These are phyloP conservation scores for Aspergillus udagawae DNA, from an alignment of 2,329 filamentous ascomycete genomes.

Conservation along the genomic window DNA sequence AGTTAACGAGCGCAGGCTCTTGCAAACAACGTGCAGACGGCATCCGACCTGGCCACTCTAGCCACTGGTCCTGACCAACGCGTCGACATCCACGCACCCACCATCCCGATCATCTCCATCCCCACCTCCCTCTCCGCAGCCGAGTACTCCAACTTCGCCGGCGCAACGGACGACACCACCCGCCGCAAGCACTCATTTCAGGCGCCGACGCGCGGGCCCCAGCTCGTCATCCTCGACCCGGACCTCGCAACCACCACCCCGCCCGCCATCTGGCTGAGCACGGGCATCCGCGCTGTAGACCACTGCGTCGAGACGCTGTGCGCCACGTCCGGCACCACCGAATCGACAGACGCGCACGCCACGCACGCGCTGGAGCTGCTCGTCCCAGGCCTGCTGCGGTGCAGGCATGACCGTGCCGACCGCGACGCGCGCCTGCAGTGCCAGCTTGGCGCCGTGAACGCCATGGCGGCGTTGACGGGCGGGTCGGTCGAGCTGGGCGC, in stretches of 20 bases:
- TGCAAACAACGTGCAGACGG: conserved; percentile 44
- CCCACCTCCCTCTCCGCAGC: conserved; percentile 42
- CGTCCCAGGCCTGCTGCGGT: conserved; percentile 42
- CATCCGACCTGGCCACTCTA: conserved; percentile 39
- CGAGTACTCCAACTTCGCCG: conserved; percentile 41
- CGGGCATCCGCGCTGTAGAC: conserved; percentile 54
- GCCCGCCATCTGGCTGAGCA: conserved; percentile 52
- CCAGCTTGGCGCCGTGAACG: conserved; percentile 50
- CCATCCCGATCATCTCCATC: conserved; percentile 35
- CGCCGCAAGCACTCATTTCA: conserved; percentile 36
- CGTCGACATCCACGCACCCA: conserved; percentile 20
- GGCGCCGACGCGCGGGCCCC: conserved; percentile 39
- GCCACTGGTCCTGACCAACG: conserved; percentile 24
- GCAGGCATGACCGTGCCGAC: conserved; percentile 35
- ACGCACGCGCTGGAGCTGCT: conserved; percentile 39
- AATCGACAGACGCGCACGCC: conserved; percentile 35
- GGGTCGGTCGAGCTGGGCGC: conserved; percentile 44
- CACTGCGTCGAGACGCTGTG: conserved; percentile 57
- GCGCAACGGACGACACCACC: conserved; percentile 35
- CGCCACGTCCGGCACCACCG: conserved; percentile 33
- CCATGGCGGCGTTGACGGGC: conserved; percentile 47
- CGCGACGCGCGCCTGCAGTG: conserved; percentile 44
- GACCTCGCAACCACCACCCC: conserved; percentile 51
- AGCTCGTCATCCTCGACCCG: conserved; percentile 56
- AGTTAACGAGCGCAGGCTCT: conserved; percentile 32